These are phyloP conservation scores for Fonsecaea multimorphosa DNA, from an alignment of 2,329 filamentous ascomycete species.

Conservation along the genomic window DNA sequence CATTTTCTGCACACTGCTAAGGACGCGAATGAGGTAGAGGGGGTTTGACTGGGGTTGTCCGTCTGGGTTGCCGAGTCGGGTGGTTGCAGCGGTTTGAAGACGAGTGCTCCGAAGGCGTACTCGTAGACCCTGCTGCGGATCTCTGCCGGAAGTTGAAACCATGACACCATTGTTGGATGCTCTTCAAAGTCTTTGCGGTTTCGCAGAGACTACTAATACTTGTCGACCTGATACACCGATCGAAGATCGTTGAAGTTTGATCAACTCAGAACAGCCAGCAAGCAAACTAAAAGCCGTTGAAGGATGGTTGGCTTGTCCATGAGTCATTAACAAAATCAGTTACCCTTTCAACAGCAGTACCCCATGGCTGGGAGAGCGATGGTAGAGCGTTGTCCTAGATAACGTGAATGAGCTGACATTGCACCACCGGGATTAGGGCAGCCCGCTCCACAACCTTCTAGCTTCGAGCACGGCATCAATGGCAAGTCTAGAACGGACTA, in stretches of 20 bases:
- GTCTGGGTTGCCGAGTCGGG: not conserved
- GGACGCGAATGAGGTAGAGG: slow-evolving; percentile 11
- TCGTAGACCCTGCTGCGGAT: slow-evolving; percentile 19
- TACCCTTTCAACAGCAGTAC: too few species aligned
- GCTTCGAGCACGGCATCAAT: not conserved
- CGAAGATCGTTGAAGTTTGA: not conserved
- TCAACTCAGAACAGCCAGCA: not conserved
- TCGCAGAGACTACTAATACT: not conserved
- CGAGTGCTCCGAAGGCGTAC: slow-evolving; percentile 11
- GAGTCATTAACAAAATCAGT: not conserved
- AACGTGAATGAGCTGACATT: not conserved
- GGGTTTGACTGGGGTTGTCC: not conserved
- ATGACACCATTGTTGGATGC: slow-evolving; percentile 8
- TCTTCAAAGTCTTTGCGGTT: not conserved
- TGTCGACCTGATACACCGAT: not conserved
- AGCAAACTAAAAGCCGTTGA: not conserved
- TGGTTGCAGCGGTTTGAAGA: slow-evolving; percentile 10
- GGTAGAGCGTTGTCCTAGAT: not conserved
- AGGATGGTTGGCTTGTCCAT: not conserved
- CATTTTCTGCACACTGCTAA: slow-evolving; percentile 18
- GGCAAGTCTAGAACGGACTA: not conserved
- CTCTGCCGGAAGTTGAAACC: slow-evolving; percentile 18
- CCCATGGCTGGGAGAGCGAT: too few species aligned
- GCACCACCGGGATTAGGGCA: not conserved
- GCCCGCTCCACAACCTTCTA: not conserved